Evolutionary conservation across 2,329 filamentous ascomycete genomes (phyloP).

Genomic region (Penicillium concentricum): DNA sequence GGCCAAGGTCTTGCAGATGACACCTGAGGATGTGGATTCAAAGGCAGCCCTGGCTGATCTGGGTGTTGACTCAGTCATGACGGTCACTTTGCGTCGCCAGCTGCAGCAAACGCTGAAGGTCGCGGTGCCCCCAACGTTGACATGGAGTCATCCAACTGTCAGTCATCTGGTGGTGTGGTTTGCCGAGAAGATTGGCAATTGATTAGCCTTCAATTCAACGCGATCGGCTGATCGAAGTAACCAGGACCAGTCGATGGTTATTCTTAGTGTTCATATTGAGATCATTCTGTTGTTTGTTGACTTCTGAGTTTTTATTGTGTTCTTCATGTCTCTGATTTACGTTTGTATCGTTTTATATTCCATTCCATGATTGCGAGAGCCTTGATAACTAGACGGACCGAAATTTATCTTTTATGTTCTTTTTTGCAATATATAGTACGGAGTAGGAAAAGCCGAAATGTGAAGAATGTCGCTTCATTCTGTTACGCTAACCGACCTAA

Average conservation of each 20-base stretch:
- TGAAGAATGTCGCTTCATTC: too few relatives aligned
- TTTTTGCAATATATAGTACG: too few relatives aligned
- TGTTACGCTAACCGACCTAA: too few relatives aligned
- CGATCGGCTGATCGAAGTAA: neutral
- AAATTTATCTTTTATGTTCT: too few relatives aligned
- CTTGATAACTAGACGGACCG: too few relatives aligned
- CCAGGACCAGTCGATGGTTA: neutral
- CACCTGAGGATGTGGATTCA: conserved; percentile 36
- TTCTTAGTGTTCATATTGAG: neutral
- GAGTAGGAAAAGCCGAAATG: too few relatives aligned
- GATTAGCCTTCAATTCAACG: neutral
- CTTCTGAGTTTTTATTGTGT: neutral
- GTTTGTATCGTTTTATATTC: neutral
- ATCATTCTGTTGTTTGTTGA: neutral
- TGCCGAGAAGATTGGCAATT: conserved; percentile 8
- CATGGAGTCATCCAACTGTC: conserved; percentile 45
- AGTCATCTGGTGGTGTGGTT: conserved; percentile 41
- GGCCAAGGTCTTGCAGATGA: conserved; percentile 34
- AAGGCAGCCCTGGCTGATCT: conserved; percentile 38
- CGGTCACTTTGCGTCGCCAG: conserved; percentile 34
- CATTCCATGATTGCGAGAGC: neutral
- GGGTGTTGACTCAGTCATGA: conserved; percentile 46
- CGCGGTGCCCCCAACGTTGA: conserved; percentile 42
- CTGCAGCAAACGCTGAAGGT: conserved; percentile 36
- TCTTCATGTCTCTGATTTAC: neutral